A percentile compares a stretch with the other conserved stretches of the same genome.
Conservation (phyloP, 345 rosid genomes). For the Physaria fendleri region DNA sequence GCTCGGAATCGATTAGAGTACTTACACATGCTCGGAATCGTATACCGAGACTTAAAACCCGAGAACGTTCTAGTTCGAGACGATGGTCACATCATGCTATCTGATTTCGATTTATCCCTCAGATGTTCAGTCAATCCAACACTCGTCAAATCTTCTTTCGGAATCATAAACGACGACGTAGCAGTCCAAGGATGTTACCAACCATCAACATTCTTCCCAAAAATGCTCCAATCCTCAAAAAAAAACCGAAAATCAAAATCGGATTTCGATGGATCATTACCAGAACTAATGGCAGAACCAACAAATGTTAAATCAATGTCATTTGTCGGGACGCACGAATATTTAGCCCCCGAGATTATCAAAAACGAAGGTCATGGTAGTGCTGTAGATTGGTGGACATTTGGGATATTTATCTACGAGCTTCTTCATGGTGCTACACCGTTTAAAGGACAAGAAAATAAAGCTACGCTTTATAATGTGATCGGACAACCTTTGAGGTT, state of each 20-base stretch:
- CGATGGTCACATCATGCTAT: conserved; percentile 64
- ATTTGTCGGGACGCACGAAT: conserved; percentile 71
- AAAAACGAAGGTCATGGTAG: conserved; percentile 62
- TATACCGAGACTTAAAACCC: conserved; percentile 47
- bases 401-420: conserved; percentile 55
- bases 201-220: conserved; percentile 26
- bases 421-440: conserved; percentile 54
- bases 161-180: not conserved
- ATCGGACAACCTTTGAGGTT: conserved; percentile 50
- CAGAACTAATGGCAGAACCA: conserved; percentile 65
- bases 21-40: conserved; percentile 48
- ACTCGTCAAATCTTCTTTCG: conserved; percentile 44
- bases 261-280: conserved; percentile 48
- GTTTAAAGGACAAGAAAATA: conserved; percentile 51
- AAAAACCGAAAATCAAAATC: conserved; percentile 45
- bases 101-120: conserved; percentile 56
- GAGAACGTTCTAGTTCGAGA: conserved; percentile 61
- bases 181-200: conserved; percentile 27
- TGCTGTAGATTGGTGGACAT: conserved; percentile 77
- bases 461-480: conserved; percentile 46
- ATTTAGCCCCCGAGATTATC: conserved; percentile 55
- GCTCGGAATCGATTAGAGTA: conserved; percentile 41
- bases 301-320: conserved; percentile 54
- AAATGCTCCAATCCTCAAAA: conserved; percentile 38
- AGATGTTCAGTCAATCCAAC: conserved; percentile 63